Conservation (phyloP, 768 basidiomycete genomes). For the Suillus decipiens region DNA sequence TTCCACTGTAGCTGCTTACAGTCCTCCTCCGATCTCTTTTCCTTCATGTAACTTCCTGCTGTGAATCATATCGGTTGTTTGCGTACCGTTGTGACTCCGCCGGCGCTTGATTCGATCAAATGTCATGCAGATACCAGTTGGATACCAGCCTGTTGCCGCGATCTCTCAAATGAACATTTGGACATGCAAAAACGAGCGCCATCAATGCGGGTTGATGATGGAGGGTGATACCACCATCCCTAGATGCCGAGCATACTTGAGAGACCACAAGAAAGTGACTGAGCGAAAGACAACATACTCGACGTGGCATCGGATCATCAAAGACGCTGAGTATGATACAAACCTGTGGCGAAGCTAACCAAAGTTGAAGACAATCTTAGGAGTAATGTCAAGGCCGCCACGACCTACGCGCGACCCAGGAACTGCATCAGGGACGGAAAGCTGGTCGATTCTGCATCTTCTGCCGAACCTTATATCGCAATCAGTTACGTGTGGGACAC, state of each 20-base stretch:
- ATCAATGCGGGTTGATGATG: constrained; percentile 9
- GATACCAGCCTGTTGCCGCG: neutral
- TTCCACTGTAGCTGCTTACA: too few species aligned
- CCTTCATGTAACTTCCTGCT: too few species aligned
- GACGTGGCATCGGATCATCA: constrained; percentile 5
- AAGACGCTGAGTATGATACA: constrained; percentile 4
- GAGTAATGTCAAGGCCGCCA: neutral
- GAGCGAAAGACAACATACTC: constrained; percentile 5
- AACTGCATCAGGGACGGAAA: constrained; percentile 13
- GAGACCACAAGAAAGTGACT: constrained; percentile 7
- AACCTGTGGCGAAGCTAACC: constrained; percentile 3
- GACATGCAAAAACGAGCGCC: constrained; percentile 5
- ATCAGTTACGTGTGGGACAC: constrained; percentile 8
- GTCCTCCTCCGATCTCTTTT: too few species aligned
- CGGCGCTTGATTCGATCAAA: neutral
- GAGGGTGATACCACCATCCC: neutral
- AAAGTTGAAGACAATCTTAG: constrained; percentile 7
- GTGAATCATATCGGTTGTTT: neutral
- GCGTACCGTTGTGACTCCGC: neutral
- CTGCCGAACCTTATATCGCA: constrained; percentile 8
- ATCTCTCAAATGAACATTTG: constrained; percentile 9
- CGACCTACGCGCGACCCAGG: constrained; percentile 2
- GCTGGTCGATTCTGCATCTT: constrained; percentile 9
- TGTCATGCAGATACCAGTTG: neutral
- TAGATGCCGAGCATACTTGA: constrained; percentile 6